phyloP scores from a whole-genome alignment of 2,329 filamentous ascomycete species.

The Colletotrichum lindemuthianum region DNA sequence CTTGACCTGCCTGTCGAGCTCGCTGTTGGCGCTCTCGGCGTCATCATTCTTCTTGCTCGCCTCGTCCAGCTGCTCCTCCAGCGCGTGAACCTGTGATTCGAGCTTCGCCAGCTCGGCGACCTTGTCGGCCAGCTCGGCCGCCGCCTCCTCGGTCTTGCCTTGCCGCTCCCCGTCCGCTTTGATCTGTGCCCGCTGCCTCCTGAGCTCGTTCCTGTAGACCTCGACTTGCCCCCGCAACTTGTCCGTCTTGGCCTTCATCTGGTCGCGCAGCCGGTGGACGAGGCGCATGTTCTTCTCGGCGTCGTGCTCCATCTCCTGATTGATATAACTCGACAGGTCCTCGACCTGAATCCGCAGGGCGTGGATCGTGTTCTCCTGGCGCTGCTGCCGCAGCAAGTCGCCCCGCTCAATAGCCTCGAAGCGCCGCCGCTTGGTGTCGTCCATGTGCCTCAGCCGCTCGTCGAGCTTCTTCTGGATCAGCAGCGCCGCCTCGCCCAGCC shows the following conservation, averaged over 20 bases:
- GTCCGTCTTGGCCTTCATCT: conserved; percentile 9
- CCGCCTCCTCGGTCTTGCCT: not conserved
- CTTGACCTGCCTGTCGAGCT: not conserved
- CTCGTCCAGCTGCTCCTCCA: conserved; percentile 1
- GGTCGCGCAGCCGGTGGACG: not conserved
- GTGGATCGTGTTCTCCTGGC: not conserved
- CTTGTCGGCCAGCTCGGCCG: not conserved
- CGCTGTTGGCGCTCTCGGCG: not conserved
- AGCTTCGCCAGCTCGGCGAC: conserved; percentile 4
- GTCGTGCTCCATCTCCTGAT: not conserved
- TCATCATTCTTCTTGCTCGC: not conserved
- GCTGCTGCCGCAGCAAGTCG: not conserved
- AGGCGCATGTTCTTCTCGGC: not conserved
- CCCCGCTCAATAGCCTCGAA: not conserved
- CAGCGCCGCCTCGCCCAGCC: not conserved
- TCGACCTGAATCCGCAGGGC: not conserved
- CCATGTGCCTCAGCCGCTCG: not conserved
- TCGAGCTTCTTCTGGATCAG: not conserved
- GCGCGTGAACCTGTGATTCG: not conserved
- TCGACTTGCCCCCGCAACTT: not conserved
- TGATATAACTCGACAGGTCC: not conserved
- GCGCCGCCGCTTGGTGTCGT: not conserved
- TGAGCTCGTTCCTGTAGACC: not conserved
- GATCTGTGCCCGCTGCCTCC: not conserved
- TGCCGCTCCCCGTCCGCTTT: not conserved